phyloP scores from a whole-genome alignment of 306 rosid genomes.

The Trichosanthes truncata region DNA sequence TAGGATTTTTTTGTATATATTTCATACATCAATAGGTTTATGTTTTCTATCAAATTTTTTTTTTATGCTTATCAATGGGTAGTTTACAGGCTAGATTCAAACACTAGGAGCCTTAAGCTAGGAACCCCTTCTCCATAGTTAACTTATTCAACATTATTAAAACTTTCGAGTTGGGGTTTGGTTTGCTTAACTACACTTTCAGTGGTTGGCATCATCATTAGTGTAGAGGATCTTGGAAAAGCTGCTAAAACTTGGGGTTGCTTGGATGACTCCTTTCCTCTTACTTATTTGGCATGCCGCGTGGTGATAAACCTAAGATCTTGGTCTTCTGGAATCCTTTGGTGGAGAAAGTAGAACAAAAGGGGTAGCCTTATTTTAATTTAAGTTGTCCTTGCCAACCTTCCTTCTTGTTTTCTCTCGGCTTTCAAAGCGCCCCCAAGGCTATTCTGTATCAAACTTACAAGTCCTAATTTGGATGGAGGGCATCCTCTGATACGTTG shows the following conservation, averaged over 20 bases:
- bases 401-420: not conserved
- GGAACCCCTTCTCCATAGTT: no score
- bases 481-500: not conserved
- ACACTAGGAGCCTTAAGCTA: no score
- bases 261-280: not conserved
- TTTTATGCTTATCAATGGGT: no score
- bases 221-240: not conserved
- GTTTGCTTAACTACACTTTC: not conserved
- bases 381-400: not conserved
- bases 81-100: no score
- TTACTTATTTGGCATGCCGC: not conserved
- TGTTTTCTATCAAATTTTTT: no score
- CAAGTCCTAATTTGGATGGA: not conserved
- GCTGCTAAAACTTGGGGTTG: not conserved
- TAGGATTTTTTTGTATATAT: no score
- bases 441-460: not conserved
- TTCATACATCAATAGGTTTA: no score
- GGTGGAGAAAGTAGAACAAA: not conserved
- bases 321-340: not conserved
- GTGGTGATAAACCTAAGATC: not conserved
- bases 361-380: not conserved
- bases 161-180: not conserved
- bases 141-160: no score
- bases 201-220: not conserved
- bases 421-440: not conserved